These are phyloP conservation scores for Umbilicus rupestris DNA, from an alignment of 164 flowering plant genomes.

Conservation along the genomic window DNA sequence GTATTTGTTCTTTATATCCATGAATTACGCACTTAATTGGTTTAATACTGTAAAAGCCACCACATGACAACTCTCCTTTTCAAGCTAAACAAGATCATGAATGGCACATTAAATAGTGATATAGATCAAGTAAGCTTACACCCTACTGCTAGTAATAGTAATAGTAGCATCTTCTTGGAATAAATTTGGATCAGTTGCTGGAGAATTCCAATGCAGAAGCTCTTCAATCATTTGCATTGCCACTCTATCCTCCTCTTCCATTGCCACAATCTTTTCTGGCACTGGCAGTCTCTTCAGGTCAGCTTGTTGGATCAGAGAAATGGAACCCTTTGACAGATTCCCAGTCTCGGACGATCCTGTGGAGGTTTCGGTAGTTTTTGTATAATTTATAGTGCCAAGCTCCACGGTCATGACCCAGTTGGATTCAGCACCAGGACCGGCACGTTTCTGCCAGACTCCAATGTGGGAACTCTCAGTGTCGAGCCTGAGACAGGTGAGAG, in stretches of 20 bases:
- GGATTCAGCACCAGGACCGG: conserved; percentile 19
- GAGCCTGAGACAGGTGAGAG: conserved; percentile 34
- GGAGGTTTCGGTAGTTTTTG: background rate
- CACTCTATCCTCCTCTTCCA: conserved; percentile 39
- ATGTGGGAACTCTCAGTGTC: conserved; percentile 34
- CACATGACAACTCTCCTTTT: background rate
- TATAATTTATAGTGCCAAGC: conserved; percentile 16
- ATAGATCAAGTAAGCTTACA: background rate
- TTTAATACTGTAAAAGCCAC: background rate
- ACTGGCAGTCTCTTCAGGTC: background rate
- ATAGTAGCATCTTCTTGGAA: background rate
- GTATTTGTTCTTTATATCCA: background rate
- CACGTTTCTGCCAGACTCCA: conserved; percentile 38
- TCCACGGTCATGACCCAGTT: conserved; percentile 32
- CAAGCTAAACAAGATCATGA: background rate
- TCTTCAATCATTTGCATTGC: conserved; percentile 71
- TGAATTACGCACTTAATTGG: too few relatives aligned
- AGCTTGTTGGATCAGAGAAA: too few relatives aligned
- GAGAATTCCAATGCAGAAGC: conserved; percentile 32
- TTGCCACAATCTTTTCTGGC: conserved; percentile 1
- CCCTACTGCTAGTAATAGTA: background rate
- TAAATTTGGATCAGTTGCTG: conserved; percentile 9
- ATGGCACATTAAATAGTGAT: background rate
- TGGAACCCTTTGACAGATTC: too few relatives aligned
- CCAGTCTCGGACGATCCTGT: background rate